Conservation (phyloP, 1,284 basidiomycete species). For the Caloboletus firmus region DNA sequence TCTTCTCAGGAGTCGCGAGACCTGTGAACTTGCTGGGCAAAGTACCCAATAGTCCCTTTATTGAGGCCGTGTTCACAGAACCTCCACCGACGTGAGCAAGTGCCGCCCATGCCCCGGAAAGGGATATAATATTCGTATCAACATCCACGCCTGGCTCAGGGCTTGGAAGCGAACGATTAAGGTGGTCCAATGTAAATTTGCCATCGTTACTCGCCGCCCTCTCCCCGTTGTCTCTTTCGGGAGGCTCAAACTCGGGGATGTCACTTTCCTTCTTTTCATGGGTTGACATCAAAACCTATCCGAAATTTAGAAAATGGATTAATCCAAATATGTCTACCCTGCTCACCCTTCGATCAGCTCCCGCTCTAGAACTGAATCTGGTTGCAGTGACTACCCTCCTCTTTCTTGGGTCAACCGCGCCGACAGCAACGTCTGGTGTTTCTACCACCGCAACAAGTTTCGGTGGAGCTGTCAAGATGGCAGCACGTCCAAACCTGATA, state of each 20-base stretch:
- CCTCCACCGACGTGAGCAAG: slow-evolving; percentile 46
- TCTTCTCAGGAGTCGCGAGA: slow-evolving; percentile 78
- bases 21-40: slow-evolving; percentile 68
- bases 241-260: slow-evolving; percentile 30
- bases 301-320: slow-evolving; percentile 2
- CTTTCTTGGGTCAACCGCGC: slow-evolving; percentile 79
- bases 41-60: slow-evolving; percentile 58
- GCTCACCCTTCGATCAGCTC: slow-evolving; percentile 75
- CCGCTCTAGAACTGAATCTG: slow-evolving; percentile 76
- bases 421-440: slow-evolving; percentile 80
- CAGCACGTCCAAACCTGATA: slow-evolving; percentile 61
- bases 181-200: slow-evolving; percentile 14
- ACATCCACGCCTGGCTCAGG: slow-evolving; percentile 50
- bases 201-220: slow-evolving; percentile 10
- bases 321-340: neutral
- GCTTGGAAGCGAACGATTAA: slow-evolving; percentile 15
- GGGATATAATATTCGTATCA: slow-evolving; percentile 57
- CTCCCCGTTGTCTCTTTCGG: slow-evolving; percentile 25
- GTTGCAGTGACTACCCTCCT: slow-evolving; percentile 82
- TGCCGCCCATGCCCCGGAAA: slow-evolving; percentile 70
- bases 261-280: slow-evolving; percentile 56
- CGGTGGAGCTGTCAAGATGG: slow-evolving; percentile 74
- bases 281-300: slow-evolving; percentile 76
- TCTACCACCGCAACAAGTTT: slow-evolving; percentile 77
- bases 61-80: slow-evolving; percentile 34